These are phyloP conservation scores for Kwoniella heveanensis DNA, from an alignment of 768 basidiomycete genomes.

Conservation along the genomic window DNA sequence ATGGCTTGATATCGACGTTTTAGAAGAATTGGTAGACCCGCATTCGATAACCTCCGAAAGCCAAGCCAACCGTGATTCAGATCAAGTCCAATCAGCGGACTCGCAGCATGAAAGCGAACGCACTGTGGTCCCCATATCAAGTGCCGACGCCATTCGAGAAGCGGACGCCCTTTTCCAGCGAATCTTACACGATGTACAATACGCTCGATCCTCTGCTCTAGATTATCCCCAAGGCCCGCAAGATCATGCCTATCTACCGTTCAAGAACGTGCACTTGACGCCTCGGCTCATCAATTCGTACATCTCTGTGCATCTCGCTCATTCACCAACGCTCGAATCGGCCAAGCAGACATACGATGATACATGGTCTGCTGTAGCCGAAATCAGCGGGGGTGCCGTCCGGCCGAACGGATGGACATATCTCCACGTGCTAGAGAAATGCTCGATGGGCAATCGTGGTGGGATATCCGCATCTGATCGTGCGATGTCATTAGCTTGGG, in stretches of 20 bases:
- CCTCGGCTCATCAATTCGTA: slow-evolving; percentile 76
- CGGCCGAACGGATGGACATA: slow-evolving; percentile 62
- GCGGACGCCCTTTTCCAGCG: slow-evolving; percentile 67
- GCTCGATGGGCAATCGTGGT: slow-evolving; percentile 59
- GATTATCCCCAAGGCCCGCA: neutral
- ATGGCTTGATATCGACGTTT: slow-evolving; percentile 20
- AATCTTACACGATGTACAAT: slow-evolving; percentile 61
- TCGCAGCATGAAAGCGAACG: neutral
- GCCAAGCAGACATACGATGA: slow-evolving; percentile 61
- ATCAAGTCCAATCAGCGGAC: neutral
- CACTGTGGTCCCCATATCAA: slow-evolving; percentile 63
- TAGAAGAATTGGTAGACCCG: slow-evolving; percentile 19
- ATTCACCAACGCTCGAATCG: slow-evolving; percentile 60
- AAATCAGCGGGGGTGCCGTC: neutral
- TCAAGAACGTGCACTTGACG: slow-evolving; percentile 65
- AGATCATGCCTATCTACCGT: slow-evolving; percentile 54
- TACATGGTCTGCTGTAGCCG: slow-evolving; percentile 23
- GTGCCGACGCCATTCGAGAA: slow-evolving; percentile 72
- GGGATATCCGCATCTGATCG: slow-evolving; percentile 58
- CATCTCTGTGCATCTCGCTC: slow-evolving; percentile 71
- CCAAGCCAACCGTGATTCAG: too few relatives aligned
- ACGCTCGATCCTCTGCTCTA: neutral
- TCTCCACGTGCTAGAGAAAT: slow-evolving; percentile 70
- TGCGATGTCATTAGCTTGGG: slow-evolving; percentile 61
- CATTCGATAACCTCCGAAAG: neutral